These are phyloP conservation scores for Copromyces sp. DNA, from an alignment of 495 filamentous ascomycete genomes.

Conservation along the genomic window DNA sequence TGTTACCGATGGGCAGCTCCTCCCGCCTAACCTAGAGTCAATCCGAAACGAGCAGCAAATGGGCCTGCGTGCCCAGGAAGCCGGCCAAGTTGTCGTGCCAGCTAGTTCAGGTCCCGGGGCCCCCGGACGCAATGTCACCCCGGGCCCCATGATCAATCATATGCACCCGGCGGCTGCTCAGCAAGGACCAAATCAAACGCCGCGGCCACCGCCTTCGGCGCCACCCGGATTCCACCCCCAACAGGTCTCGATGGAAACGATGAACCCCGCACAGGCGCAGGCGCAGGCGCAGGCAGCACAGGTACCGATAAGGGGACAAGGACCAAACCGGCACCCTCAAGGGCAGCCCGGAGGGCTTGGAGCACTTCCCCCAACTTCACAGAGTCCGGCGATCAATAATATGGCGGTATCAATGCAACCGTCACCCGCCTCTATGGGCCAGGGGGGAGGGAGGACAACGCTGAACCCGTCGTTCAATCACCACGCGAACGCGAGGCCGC, in stretches of 20 bases:
- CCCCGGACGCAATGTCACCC: slow-evolving; percentile 32
- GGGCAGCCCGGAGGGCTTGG: slow-evolving; percentile 38
- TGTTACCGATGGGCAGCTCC: slow-evolving; percentile 27
- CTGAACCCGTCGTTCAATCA: slow-evolving; percentile 25
- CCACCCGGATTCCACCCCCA: slow-evolving; percentile 26
- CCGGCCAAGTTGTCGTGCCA: slow-evolving; percentile 43
- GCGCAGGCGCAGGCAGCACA: slow-evolving; percentile 17
- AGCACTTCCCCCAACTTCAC: slow-evolving; percentile 33
- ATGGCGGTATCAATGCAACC: slow-evolving; percentile 39
- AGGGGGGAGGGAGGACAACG: slow-evolving; percentile 16
- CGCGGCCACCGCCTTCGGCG: slow-evolving; percentile 26
- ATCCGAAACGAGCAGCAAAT: slow-evolving; percentile 40
- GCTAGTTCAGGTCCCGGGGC: slow-evolving; percentile 33
- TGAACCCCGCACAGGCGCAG: slow-evolving; percentile 20
- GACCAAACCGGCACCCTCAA: slow-evolving; percentile 30
- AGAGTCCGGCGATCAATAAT: slow-evolving; percentile 42
- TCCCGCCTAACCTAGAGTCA: slow-evolving; percentile 34
- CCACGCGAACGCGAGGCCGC: slow-evolving; percentile 21
- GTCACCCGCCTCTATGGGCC: slow-evolving; percentile 33
- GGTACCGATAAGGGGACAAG: slow-evolving; percentile 18
- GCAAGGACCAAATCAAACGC: slow-evolving; percentile 24
- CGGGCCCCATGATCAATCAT: slow-evolving; percentile 14
- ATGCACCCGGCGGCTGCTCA: slow-evolving; percentile 26
- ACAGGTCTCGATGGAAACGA: slow-evolving; percentile 29
- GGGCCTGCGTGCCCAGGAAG: slow-evolving; percentile 35